Base-by-base conservation (phyloP, 192 early-diverging fungal species). In the Martensiomyces pterosporus region DNA sequence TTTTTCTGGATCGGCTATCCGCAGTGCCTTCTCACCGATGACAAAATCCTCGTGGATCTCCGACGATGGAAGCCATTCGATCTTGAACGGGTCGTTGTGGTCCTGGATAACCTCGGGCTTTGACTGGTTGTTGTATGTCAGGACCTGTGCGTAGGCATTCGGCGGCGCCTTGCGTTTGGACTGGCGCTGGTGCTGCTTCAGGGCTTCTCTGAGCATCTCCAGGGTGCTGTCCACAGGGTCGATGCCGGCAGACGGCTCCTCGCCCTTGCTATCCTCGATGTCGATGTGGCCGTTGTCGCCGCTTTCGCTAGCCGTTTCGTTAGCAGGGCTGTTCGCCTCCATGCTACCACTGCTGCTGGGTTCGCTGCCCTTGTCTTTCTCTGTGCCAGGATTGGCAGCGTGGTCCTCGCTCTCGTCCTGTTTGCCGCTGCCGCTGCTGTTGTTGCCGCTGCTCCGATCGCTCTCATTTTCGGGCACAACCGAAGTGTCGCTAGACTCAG, bases 81-180 rank as follows among this genome's bases (percentile, higher is more conserved):
- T 82, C 43, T 85, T 83, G 59, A 88, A 90, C 5, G 91, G 91
- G 51, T 95, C 92, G 57, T 95, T 95, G 55, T 92, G 89, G 61
- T 92, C 90, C 16, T 80, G 69, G 61, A 93, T 91, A 0, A 49
- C 69, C 45, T 90, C 87, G 5, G 82, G 76, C 19, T 40, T 46
- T 12, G 82, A 62, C 27, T 83, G 75, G 10, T 67, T 57, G 46
- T 94, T 94, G 69, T 83, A 93, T 2, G 81, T 79, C 8, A 76
- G 46, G 1, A 91, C 87, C 43, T 89, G 85, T 9, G 77, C 50
- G 43, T 80, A 77, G 3, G 87, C 89, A 52, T 91, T 92, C 14
- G 79, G 67, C 1, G 90, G 81, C 5, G 82, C 74, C 24, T 87
- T 75, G 60, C 91, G 77, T 64, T 94, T 94, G 16, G 87, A 82